A percentile compares a stretch with the other conserved stretches of the same genome.
Conservation (phyloP, 163 green algal species). For the Scenedesmus sp. region DNA sequence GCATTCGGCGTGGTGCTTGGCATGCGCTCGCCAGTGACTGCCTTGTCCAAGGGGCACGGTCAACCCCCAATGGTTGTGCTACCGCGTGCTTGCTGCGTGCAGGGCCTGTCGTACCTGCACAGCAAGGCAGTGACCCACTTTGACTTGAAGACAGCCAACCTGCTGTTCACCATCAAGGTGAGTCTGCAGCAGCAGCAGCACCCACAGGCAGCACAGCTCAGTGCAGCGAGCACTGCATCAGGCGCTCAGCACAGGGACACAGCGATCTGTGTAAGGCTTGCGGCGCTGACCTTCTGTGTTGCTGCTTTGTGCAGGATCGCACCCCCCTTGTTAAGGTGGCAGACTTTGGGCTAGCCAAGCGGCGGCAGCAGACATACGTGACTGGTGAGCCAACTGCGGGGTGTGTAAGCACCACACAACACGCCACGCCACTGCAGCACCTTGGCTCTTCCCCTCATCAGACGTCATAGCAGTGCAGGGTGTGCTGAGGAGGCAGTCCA, state of each 20-base stretch:
- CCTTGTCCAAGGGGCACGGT: neutral
- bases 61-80: neutral
- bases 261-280: neutral
- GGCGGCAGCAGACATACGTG: conserved; percentile 64
- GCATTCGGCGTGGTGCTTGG: neutral
- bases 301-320: neutral
- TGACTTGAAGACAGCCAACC: conserved; percentile 74
- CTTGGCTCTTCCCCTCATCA: no score
- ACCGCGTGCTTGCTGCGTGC: neutral
- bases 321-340: conserved; percentile 75
- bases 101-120: conserved; percentile 90
- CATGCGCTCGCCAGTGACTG: neutral
- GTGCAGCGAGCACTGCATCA: neutral
- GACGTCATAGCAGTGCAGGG: no score
- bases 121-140: conserved; percentile 84
- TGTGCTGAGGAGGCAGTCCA: no score
- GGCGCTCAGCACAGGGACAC: neutral
- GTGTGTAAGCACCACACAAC: no score
- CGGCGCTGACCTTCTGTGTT: neutral
- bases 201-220: no score
- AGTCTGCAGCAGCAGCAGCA: neutral
- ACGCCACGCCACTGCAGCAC: no score
- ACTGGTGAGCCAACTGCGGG: conserved; percentile 27
- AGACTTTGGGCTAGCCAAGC: conserved; percentile 84
- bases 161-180: neutral